These are phyloP conservation scores for Lactarius hatsudake DNA, from an alignment of 768 basidiomycete genomes.

Conservation along the genomic window DNA sequence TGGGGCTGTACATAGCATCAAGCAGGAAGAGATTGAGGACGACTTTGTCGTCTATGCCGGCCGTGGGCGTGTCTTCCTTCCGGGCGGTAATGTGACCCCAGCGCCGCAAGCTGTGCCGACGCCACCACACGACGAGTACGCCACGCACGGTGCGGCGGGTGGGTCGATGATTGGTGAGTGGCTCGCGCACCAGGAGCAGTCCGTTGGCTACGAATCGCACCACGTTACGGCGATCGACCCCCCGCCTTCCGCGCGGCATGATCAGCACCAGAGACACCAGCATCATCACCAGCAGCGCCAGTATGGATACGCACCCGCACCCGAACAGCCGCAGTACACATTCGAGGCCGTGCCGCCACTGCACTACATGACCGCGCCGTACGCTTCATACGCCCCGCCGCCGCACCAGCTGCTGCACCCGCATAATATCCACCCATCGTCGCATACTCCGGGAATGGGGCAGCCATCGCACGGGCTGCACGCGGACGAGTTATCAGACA, in stretches of 20 bases:
- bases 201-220: too few species aligned
- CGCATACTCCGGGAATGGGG: neutral
- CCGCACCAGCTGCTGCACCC: neutral
- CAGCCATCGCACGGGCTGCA: neutral
- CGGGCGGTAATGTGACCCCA: too few species aligned
- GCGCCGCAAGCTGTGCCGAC: too few species aligned
- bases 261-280: neutral
- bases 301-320: constrained; percentile 15
- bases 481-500: constrained; percentile 1
- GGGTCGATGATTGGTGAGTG: too few species aligned
- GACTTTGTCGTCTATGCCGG: too few species aligned
- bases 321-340: constrained; percentile 18
- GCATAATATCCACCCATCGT: neutral
- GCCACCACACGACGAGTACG: too few species aligned
- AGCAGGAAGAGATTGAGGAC: too few species aligned
- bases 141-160: too few species aligned
- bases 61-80: too few species aligned
- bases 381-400: neutral
- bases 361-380: constrained; percentile 10
- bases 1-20: too few species aligned
- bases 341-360: constrained; percentile 2
- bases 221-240: constrained; percentile 1
- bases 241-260: constrained; percentile 1
- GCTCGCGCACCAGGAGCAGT: too few species aligned
- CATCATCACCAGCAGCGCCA: constrained; percentile 5